Percentiles rank a stretch among this genome's conserved stretches.
These are phyloP conservation scores for Flaveria bidentis DNA, from an alignment of 129 eudicot species.

Conservation along the genomic window DNA sequence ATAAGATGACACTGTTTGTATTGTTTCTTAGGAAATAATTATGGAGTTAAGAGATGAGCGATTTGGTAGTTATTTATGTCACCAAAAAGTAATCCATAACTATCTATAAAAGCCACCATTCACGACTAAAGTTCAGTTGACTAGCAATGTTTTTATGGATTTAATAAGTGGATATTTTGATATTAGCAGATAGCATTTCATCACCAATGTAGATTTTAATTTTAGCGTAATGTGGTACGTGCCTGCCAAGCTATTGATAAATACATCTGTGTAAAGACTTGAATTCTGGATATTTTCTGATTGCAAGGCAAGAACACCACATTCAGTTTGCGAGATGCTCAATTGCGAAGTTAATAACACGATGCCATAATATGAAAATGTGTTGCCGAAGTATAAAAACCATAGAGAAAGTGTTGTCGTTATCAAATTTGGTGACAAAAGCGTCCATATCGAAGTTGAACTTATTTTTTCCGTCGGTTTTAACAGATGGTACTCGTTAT, in stretches of 20 bases:
- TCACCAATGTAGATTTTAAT: too few relatives aligned
- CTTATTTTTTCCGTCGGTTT: conserved; percentile 19
- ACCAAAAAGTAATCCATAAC: too few relatives aligned
- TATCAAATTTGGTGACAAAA: conserved; percentile 49
- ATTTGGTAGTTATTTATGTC: too few relatives aligned
- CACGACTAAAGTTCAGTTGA: too few relatives aligned
- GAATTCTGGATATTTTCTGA: conserved; percentile 28
- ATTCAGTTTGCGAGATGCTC: conserved; percentile 46
- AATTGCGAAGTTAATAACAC: conserved; percentile 63
- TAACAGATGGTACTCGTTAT: too few relatives aligned
- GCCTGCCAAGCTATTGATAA: conserved; percentile 75
- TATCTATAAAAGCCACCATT: too few relatives aligned
- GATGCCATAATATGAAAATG: conserved; percentile 69
- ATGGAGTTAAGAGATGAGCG: too few relatives aligned
- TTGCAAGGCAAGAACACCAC: conserved; percentile 29
- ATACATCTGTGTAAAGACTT: conserved; percentile 62
- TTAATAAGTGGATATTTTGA: too few relatives aligned
- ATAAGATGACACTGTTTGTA: too few relatives aligned
- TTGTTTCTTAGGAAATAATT: too few relatives aligned
- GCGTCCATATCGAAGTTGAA: conserved; percentile 25
- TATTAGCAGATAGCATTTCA: too few relatives aligned
- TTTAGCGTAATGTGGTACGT: neutral
- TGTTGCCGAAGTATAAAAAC: conserved; percentile 57
- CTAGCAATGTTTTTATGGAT: too few relatives aligned
- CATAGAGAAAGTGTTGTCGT: conserved; percentile 54